A percentile compares a stretch with the other conserved stretches of the same genome.
Evolutionary conservation across 2,329 filamentous ascomycete species (phyloP).

Genomic region (Diaporthe eres): DNA sequence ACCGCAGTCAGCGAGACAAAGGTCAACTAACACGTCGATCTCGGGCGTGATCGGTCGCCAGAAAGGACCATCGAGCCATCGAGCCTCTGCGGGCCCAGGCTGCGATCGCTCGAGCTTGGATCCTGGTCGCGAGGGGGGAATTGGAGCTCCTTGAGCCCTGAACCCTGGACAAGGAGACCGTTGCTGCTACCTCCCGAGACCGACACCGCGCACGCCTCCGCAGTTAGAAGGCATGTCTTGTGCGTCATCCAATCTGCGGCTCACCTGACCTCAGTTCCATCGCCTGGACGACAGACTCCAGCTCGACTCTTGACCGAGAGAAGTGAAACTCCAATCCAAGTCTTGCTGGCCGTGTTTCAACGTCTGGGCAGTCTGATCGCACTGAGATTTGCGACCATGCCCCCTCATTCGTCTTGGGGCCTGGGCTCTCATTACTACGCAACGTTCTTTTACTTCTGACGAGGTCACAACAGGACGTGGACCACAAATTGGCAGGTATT

Average conservation of each 20-base stretch:
- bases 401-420: background rate
- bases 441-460: background rate
- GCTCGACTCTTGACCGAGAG: background rate
- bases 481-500: background rate
- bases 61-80: slow-evolving; percentile 24
- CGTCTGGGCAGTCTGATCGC: slow-evolving; percentile 24
- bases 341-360: slow-evolving; percentile 4
- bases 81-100: background rate
- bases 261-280: slow-evolving; percentile 20
- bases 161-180: background rate
- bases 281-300: background rate
- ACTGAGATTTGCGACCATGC: background rate
- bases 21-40: background rate
- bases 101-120: slow-evolving; percentile 4
- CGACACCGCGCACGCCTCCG: background rate
- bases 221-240: slow-evolving; percentile 1
- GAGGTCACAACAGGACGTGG: background rate
- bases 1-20: slow-evolving; percentile 19
- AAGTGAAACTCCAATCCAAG: background rate
- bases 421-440: slow-evolving; percentile 1
- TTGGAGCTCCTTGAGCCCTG: background rate
- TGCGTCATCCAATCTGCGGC: slow-evolving; percentile 35
- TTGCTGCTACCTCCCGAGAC: slow-evolving; percentile 9
- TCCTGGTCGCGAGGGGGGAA: background rate
- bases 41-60: slow-evolving; percentile 3